A percentile compares a stretch with the other conserved stretches of the same genome.
Conservation (phyloP, 768 basidiomycete genomes). For the Mycena venus region DNA sequence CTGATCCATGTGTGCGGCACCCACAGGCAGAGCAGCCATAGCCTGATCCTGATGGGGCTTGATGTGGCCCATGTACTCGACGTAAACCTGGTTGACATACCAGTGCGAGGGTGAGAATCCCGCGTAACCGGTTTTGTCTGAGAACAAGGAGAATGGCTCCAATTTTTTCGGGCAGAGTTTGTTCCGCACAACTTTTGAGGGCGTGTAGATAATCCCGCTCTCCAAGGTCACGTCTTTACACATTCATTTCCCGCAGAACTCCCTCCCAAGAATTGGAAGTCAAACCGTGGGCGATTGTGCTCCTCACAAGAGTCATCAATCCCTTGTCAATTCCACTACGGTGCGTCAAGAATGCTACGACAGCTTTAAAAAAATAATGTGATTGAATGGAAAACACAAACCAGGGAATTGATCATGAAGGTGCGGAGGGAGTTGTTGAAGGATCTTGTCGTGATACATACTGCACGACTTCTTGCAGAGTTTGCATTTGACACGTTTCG, state of each 20-base stretch:
- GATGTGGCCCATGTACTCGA: neutral
- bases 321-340: too few relatives aligned
- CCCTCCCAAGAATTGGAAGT: too few relatives aligned
- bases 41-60: slow-evolving; percentile 8
- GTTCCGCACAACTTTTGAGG: neutral
- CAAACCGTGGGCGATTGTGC: too few relatives aligned
- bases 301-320: too few relatives aligned
- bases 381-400: neutral
- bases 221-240: too few relatives aligned
- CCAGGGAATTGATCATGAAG: slow-evolving; percentile 1
- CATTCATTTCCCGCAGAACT: too few relatives aligned
- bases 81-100: neutral
- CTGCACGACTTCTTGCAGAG: neutral
- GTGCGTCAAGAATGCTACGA: too few relatives aligned
- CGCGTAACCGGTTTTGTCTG: neutral
- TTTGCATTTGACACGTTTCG: neutral
- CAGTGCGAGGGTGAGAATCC: neutral
- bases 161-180: neutral
- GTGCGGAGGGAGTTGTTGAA: neutral
- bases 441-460: neutral
- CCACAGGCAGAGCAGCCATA: neutral
- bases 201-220: slow-evolving; percentile 2
- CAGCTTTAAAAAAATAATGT: too few relatives aligned
- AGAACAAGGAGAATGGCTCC: neutral
- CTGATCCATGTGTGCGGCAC: neutral